A percentile compares a stretch with the other conserved stretches of the same genome.
These are phyloP conservation scores for Kernera saxatilis DNA, from an alignment of 345 rosid genomes.

Conservation along the genomic window DNA sequence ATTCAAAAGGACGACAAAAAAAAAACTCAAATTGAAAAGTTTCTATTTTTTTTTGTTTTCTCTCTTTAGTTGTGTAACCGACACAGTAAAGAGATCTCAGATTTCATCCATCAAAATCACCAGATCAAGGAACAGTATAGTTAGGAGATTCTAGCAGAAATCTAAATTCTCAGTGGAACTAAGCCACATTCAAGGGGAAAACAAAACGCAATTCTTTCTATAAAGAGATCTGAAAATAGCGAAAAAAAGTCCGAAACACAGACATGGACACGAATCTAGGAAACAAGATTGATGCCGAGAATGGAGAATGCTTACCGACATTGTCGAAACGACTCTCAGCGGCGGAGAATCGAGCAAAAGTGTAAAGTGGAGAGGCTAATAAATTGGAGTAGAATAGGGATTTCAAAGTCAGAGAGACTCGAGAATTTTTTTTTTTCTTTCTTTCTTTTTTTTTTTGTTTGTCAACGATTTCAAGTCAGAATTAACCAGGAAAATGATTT, in stretches of 20 bases:
- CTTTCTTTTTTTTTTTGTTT: too few relatives aligned
- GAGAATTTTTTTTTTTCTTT: too few relatives aligned
- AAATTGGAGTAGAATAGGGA: neutral
- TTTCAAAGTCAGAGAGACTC: neutral
- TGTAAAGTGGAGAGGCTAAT: neutral
- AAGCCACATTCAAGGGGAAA: neutral
- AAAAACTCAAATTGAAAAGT: neutral
- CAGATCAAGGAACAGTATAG: neutral
- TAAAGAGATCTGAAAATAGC: constrained; percentile 13
- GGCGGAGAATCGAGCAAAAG: neutral
- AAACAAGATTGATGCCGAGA: neutral
- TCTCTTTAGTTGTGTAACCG: neutral
- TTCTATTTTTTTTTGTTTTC: neutral
- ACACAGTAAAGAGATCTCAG: constrained; percentile 13
- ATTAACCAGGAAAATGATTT: too few relatives aligned
- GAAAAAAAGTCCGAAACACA: neutral
- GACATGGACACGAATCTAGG: neutral
- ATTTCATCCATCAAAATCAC: neutral
- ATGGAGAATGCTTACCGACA: constrained; percentile 21
- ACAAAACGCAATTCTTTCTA: neutral
- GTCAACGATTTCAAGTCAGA: too few relatives aligned
- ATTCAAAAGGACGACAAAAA: neutral
- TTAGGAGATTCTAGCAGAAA: neutral
- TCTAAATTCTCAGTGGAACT: neutral
- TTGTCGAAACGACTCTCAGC: neutral